These are phyloP conservation scores for Sporothrix pallida DNA, from an alignment of 2,329 filamentous ascomycete genomes.

Conservation along the genomic window DNA sequence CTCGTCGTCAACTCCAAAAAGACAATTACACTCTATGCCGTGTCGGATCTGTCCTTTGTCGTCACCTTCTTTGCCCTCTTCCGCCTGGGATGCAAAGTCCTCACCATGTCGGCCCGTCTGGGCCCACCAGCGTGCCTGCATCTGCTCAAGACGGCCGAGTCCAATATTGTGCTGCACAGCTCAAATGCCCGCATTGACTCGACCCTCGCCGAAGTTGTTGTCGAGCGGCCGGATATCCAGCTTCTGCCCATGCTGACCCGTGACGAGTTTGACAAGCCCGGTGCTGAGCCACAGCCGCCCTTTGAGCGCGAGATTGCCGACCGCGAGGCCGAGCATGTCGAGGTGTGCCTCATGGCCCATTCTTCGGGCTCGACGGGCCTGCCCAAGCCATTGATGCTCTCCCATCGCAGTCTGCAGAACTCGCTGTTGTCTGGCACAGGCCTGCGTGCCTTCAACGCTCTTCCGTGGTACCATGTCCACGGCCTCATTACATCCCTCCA, in stretches of 20 bases:
- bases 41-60: conserved; percentile 51
- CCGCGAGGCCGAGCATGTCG: conserved; percentile 42
- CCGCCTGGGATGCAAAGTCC: conserved; percentile 51
- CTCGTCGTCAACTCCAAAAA: conserved; percentile 43
- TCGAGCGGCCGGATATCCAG: conserved; percentile 38
- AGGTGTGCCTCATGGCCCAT: conserved; percentile 51
- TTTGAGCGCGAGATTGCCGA: conserved; percentile 40
- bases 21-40: conserved; percentile 49
- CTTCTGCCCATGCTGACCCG: conserved; percentile 37
- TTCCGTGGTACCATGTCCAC: conserved; percentile 53
- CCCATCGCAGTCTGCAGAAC: conserved; percentile 49
- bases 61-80: conserved; percentile 52
- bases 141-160: conserved; percentile 47
- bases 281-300: conserved; percentile 36
- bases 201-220: conserved; percentile 42
- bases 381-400: conserved; percentile 53
- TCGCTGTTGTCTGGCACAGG: conserved; percentile 45
- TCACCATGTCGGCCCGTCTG: conserved; percentile 52
- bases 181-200: conserved; percentile 44
- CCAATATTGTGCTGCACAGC: conserved; percentile 48
- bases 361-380: conserved; percentile 56
- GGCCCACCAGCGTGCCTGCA: conserved; percentile 49
- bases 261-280: conserved; percentile 34
- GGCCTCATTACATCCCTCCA: conserved; percentile 50
- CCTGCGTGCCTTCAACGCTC: conserved; percentile 50